Conservation (phyloP, 768 basidiomycete genomes). For the Termitomyces sp. region DNA sequence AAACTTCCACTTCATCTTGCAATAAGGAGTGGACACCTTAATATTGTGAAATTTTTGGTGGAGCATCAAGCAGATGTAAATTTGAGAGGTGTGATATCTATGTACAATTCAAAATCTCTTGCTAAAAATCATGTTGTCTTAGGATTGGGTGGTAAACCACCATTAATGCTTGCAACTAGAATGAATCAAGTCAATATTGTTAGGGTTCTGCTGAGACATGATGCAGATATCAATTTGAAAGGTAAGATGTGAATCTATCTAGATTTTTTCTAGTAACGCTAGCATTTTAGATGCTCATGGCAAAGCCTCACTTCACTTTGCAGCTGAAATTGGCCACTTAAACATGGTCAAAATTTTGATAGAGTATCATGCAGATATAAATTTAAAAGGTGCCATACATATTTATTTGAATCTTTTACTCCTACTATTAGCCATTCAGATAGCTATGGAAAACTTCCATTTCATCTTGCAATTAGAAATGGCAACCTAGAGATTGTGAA, state of each 20-base stretch:
- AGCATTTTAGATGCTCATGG: not conserved
- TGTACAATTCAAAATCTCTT: too few species aligned
- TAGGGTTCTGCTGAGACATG: not conserved
- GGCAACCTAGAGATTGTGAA: not conserved
- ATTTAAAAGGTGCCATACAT: not conserved
- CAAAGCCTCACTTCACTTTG: not conserved
- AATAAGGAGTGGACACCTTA: too few species aligned
- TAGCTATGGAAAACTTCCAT: not conserved
- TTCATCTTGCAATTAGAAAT: not conserved
- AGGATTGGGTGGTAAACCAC: too few species aligned
- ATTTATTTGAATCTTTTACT: not conserved
- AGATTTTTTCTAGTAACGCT: not conserved
- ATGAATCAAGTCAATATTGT: not conserved
- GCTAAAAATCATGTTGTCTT: too few species aligned
- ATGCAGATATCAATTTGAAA: not conserved
- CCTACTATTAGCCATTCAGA: not conserved
- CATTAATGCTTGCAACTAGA: not conserved
- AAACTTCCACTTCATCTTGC: too few species aligned
- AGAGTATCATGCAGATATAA: not conserved
- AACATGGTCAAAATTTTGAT: not conserved
- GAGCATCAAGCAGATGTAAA: too few species aligned
- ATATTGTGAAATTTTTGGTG: too few species aligned
- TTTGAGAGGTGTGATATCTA: too few species aligned
- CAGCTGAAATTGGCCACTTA: not conserved
- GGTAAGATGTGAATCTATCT: not conserved